Percentiles rank a stretch among this genome's conserved stretches.
Conservation (phyloP, 1,284 basidiomycete genomes). For the Wallemia ichthyophaga region DNA sequence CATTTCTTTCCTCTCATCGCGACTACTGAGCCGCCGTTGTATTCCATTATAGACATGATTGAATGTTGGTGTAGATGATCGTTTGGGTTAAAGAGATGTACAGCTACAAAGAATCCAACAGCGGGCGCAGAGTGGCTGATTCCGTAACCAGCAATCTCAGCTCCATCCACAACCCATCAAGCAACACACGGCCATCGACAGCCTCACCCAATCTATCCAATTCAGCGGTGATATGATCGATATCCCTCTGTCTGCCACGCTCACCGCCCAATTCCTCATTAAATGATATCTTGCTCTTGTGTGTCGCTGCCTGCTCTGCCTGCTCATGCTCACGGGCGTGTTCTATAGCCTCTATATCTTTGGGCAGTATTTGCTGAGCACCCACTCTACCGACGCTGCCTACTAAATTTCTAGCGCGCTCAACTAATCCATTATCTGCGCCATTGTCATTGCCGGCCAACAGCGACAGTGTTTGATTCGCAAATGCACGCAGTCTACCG, state of each 20-base stretch:
- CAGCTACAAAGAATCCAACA: background rate
- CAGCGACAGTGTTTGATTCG: conserved; percentile 15
- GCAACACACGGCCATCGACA: background rate
- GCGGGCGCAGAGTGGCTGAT: background rate
- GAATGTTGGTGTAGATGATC: background rate
- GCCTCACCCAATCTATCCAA: background rate
- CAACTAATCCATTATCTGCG: background rate
- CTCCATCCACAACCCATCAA: background rate
- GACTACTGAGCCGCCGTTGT: conserved; percentile 86
- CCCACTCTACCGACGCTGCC: background rate
- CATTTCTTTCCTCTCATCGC: conserved; percentile 98
- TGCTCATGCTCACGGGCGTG: background rate
- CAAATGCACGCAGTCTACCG: conserved; percentile 18
- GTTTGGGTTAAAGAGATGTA: background rate
- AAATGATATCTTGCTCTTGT: background rate
- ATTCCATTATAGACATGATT: conserved; percentile 40
- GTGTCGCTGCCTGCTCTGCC: background rate
- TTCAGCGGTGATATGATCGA: background rate
- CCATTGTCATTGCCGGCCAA: background rate
- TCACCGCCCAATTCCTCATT: background rate
- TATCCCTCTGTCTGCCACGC: background rate
- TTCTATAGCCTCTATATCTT: background rate
- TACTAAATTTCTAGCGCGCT: background rate
- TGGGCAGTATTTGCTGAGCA: background rate
- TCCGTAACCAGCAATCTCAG: background rate